These are phyloP conservation scores for Geotrichum candidum DNA, from an alignment of 1,139 yeast species.

Conservation along the genomic window DNA sequence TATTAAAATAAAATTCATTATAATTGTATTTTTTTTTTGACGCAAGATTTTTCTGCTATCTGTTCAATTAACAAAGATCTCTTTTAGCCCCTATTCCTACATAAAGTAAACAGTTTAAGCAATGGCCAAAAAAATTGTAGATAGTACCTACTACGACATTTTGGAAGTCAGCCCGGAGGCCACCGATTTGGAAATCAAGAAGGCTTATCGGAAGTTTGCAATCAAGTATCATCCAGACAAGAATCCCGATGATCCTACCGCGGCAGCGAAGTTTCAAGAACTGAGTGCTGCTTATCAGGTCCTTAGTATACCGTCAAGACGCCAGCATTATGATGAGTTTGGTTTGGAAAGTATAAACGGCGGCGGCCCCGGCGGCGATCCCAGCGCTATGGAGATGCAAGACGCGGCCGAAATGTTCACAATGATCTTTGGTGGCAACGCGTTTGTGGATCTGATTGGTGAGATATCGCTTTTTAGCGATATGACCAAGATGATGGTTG, in stretches of 20 bases:
- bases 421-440: conserved; percentile 87
- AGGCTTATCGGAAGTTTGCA: conserved; percentile 88
- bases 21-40: neutral
- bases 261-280: conserved; percentile 57
- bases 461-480: conserved; percentile 83
- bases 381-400: conserved; percentile 54
- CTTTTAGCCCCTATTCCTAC: too few relatives aligned
- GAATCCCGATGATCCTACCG: conserved; percentile 79
- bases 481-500: conserved; percentile 62
- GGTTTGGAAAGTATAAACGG: conserved; percentile 52
- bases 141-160: conserved; percentile 83
- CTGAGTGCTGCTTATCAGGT: conserved; percentile 45
- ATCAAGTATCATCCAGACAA: conserved; percentile 91
- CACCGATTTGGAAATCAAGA: conserved; percentile 75
- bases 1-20: too few relatives aligned
- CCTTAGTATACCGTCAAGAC: conserved; percentile 63
- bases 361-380: conserved; percentile 67
- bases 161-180: conserved; percentile 66
- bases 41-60: neutral
- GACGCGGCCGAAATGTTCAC: conserved; percentile 84
- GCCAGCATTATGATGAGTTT: conserved; percentile 72
- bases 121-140: conserved; percentile 52
- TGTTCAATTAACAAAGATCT: neutral
- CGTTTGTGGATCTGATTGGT: conserved; percentile 82
- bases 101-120: neutral